Percentiles rank a stretch among this genome's conserved stretches.
phyloP scores from a whole-genome alignment of 345 rosid species.

The Boechera stricta region DNA sequence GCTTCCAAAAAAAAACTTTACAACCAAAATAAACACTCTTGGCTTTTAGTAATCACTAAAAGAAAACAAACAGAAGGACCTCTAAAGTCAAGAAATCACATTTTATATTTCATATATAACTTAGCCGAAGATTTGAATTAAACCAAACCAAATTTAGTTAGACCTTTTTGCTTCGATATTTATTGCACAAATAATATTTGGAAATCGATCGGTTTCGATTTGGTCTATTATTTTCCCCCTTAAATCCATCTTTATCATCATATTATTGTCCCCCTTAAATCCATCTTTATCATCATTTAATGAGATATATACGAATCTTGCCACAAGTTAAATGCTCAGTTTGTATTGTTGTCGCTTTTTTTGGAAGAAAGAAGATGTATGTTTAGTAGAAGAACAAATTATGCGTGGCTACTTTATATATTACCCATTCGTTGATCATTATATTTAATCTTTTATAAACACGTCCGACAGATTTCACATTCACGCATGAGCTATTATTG shows the following conservation, averaged over 20 bases:
- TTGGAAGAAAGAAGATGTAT: neutral
- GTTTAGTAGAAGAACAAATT: slow-evolving; percentile 17
- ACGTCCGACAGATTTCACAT: slow-evolving; percentile 42
- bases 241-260: neutral
- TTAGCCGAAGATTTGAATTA: neutral
- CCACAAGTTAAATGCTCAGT: slow-evolving; percentile 16
- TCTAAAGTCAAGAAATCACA: neutral
- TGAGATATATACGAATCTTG: slow-evolving; percentile 10
- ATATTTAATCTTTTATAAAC: neutral
- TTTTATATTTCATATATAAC: neutral
- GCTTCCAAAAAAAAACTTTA: neutral
- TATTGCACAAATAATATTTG: neutral
- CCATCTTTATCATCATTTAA: neutral
- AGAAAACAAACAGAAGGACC: neutral
- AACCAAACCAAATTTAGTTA: neutral
- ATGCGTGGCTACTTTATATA: slow-evolving; percentile 37
- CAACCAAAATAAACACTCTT: neutral
- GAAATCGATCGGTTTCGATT: neutral
- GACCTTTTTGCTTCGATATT: neutral
- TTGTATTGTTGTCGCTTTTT: neutral
- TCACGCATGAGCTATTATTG: slow-evolving; percentile 29
- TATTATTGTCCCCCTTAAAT: neutral
- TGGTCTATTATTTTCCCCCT: neutral
- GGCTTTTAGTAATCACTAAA: neutral
- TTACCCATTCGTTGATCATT: slow-evolving; percentile 34